Base-by-base conservation (phyloP, 1,139 yeast species). In the Zygosaccharomyces pseudobailii region DNA sequence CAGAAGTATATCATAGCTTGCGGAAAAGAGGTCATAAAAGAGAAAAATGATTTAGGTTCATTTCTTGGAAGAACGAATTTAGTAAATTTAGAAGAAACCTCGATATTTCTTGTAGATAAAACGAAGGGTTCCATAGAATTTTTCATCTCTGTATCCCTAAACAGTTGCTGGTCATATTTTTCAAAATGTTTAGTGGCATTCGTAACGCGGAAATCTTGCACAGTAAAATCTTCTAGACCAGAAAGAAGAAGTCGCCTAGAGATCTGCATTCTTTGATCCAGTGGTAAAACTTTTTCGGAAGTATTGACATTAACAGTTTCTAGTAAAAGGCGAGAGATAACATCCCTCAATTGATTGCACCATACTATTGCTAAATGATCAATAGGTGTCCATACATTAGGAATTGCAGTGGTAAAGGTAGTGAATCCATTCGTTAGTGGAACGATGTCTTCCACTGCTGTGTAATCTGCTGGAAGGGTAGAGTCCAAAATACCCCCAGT, bases 301-400 rank as follows among this genome's bases (percentile, higher is more conserved):
- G 71, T 57, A 0, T 56, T 52, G 24, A 65, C 63, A 58, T 87
- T 85, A 3, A 79, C 76, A 17, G 85, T 72, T 36, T 79, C 84
- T 39, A 87, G 68, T 27, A 94, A 62, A 0, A 81, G 69, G 40
- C 73, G 71, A 9, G 87, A 84, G 2, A 92, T 56, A 6, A 75
- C 78, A 36, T 75, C 72, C 46, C 98, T 75, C 35, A 89, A 69
- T 63, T 92, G 97, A 50, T 83, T 86, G 68, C 99, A 94, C 99
- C 99, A 94, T 0, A 90, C 96, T 45, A 94, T 83, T 0, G 98
- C 97, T 56, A 89, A 74, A 68, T 94, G 99, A 65, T 94, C 98
- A 39, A 90, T 81, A 0, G 97, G 87, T 0, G 96, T 84, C 96
- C 97, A 92, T 0, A 92, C 97, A 6, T 75, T 76, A 0, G 96